A percentile compares a stretch with the other conserved stretches of the same genome.
phyloP scores from a whole-genome alignment of 2,329 filamentous ascomycete genomes.

The Fusarium nematophilum region DNA sequence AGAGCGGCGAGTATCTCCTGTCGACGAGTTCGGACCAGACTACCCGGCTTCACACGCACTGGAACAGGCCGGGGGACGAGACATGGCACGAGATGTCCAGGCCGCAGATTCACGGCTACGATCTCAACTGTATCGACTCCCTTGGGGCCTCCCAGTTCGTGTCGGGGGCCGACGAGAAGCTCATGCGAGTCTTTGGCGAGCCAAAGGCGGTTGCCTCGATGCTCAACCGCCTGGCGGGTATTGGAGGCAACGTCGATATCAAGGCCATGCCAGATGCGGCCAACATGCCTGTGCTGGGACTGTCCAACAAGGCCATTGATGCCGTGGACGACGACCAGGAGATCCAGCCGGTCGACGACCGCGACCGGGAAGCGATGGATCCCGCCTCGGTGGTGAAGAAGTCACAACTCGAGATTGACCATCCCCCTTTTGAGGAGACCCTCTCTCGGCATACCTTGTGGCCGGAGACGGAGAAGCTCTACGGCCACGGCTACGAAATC shows the following conservation, averaged over 20 bases:
- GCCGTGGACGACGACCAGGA: slow-evolving; percentile 63
- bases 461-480: slow-evolving; percentile 96
- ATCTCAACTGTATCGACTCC: slow-evolving; percentile 91
- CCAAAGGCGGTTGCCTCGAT: slow-evolving; percentile 85
- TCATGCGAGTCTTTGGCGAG: slow-evolving; percentile 94
- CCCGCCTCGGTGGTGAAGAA: slow-evolving; percentile 67
- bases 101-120: slow-evolving; percentile 97
- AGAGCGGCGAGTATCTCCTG: slow-evolving; percentile 83
- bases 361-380: slow-evolving; percentile 65
- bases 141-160: slow-evolving; percentile 82
- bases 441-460: slow-evolving; percentile 91
- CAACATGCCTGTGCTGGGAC: slow-evolving; percentile 91
- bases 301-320: slow-evolving; percentile 94
- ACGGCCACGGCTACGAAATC: slow-evolving; percentile 97
- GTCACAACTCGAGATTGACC: slow-evolving; percentile 72
- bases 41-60: slow-evolving; percentile 85
- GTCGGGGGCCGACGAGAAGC: slow-evolving; percentile 95
- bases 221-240: slow-evolving; percentile 74
- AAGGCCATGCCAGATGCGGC: slow-evolving; percentile 82
- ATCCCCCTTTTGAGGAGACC: slow-evolving; percentile 89
- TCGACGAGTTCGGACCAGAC: slow-evolving; percentile 95
- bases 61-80: slow-evolving; percentile 62
- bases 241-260: slow-evolving; percentile 55
- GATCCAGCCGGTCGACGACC: slow-evolving; percentile 56
- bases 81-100: slow-evolving; percentile 97